Evolutionary conservation across 2,329 filamentous ascomycete species (phyloP).

Genomic region (Ophiostoma novo-ulmi): DNA sequence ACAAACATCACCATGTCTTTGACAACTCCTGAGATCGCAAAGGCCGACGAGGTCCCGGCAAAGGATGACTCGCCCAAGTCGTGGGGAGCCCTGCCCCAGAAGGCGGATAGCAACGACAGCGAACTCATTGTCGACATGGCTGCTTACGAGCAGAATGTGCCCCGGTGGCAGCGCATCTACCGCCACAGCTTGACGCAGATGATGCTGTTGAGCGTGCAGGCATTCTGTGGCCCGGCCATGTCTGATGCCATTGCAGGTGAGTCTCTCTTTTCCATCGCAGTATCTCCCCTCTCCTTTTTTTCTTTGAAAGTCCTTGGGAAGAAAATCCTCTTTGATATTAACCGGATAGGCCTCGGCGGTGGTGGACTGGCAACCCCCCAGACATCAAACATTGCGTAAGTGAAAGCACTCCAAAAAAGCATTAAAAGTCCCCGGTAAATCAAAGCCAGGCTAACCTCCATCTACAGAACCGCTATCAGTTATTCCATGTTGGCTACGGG

Average conservation of each 20-base stretch:
- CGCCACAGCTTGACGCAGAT: constrained; percentile 7
- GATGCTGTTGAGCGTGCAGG: neutral
- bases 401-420: neutral
- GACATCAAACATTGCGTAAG: constrained; percentile 6
- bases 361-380: constrained; percentile 7
- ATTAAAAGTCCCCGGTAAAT: neutral
- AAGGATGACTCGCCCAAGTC: neutral
- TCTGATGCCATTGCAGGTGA: constrained; percentile 4
- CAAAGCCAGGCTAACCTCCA: neutral
- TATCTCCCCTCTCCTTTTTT: neutral
- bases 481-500: constrained; percentile 8
- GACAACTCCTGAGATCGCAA: neutral
- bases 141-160: neutral
- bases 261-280: neutral
- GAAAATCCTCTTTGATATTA: neutral
- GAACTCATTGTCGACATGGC: neutral
- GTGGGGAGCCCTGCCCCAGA: neutral
- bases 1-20: neutral
- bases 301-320: neutral
- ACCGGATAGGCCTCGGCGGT: constrained; percentile 4
- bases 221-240: constrained; percentile 2
- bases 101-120: neutral
- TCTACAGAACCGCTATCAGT: neutral
- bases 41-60: neutral
- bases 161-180: constrained; percentile 3